These are phyloP conservation scores for Macrolepiota dolichaula DNA, from an alignment of 768 basidiomycete species.

Conservation along the genomic window DNA sequence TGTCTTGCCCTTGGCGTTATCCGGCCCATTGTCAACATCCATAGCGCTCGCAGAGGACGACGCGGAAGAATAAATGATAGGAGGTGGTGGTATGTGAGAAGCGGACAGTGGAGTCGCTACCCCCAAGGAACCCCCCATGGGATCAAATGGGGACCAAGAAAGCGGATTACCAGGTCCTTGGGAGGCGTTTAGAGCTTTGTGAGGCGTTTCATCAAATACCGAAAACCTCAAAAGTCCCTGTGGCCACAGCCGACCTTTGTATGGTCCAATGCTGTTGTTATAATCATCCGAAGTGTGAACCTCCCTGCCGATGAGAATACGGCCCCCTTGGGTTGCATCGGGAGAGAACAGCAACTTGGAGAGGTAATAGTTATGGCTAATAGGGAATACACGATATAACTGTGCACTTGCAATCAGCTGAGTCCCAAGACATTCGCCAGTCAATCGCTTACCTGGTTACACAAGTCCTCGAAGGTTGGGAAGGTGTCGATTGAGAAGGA, in stretches of 20 bases:
- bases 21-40: constrained; percentile 14
- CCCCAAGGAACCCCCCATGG: constrained; percentile 6
- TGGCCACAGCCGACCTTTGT: constrained; percentile 49
- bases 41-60: constrained; percentile 17
- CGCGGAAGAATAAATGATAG: constrained; percentile 28
- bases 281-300: constrained; percentile 61
- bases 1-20: constrained; percentile 19
- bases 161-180: background rate
- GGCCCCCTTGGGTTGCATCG: constrained; percentile 45
- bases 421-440: constrained; percentile 1
- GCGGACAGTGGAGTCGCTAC: constrained; percentile 22
- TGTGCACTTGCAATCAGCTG: constrained; percentile 29
- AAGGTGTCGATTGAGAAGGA: constrained; percentile 53
- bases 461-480: constrained; percentile 61
- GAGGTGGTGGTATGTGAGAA: constrained; percentile 31
- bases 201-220: constrained; percentile 48
- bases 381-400: constrained; percentile 71
- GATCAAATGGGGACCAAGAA: constrained; percentile 6
- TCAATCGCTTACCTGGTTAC: constrained; percentile 51
- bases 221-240: constrained; percentile 62
- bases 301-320: constrained; percentile 61
- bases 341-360: constrained; percentile 71
- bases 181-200: constrained; percentile 26
- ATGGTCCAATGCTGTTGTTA: constrained; percentile 41
- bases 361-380: constrained; percentile 56